Evolutionary conservation across 2,329 filamentous ascomycete species (phyloP).

Genomic region (Alternaria angustiovoidea): DNA sequence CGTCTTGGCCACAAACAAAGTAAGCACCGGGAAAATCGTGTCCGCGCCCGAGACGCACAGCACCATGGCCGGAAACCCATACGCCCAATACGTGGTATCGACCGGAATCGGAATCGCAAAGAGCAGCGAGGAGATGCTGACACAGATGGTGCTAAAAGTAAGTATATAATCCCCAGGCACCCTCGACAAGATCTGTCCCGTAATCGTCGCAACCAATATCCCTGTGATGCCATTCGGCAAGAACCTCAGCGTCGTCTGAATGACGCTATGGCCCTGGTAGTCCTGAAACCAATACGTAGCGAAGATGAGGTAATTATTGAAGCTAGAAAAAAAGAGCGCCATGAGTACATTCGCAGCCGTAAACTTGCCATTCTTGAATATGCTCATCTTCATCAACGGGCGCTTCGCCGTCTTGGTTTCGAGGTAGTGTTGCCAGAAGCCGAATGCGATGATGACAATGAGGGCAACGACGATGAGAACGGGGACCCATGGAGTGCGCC

Average conservation of each 20-base stretch:
- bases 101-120: constrained; percentile 70
- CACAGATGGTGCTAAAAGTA: constrained; percentile 64
- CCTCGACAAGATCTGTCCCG: constrained; percentile 53
- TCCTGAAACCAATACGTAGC: constrained; percentile 76
- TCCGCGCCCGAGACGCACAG: constrained; percentile 72
- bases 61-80: constrained; percentile 71
- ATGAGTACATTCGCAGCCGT: constrained; percentile 71
- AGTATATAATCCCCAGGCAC: constrained; percentile 67
- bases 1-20: constrained; percentile 70
- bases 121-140: constrained; percentile 65
- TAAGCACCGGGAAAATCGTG: constrained; percentile 70
- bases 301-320: constrained; percentile 73
- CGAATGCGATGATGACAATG: constrained; percentile 64
- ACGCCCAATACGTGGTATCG: constrained; percentile 71
- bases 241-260: constrained; percentile 75
- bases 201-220: constrained; percentile 63
- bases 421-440: constrained; percentile 68
- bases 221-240: constrained; percentile 71
- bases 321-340: constrained; percentile 70
- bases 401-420: constrained; percentile 61
- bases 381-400: constrained; percentile 72
- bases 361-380: constrained; percentile 68
- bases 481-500: constrained; percentile 69
- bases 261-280: constrained; percentile 66
- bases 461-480: constrained; percentile 66